Base-by-base conservation (phyloP, 169 alveolate genomes). In the Eimeria sp. region DNA sequence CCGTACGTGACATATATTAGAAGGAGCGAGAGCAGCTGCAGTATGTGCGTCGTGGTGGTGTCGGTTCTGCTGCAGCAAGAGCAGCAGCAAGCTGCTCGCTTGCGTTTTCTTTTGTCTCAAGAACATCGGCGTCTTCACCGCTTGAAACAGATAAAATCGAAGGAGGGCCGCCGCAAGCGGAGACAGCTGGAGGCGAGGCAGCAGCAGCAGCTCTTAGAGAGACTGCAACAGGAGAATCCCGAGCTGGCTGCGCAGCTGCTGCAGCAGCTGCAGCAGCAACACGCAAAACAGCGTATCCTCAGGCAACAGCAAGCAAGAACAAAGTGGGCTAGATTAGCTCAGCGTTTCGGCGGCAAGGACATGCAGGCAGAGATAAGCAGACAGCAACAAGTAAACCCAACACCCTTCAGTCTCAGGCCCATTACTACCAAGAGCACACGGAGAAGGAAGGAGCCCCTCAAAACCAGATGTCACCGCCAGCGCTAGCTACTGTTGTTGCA, bases 361-460 rank as follows among this genome's bases (percentile, higher is more conserved):
- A 76, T 76, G 20, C 61, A 76, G 61, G 61, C 87, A 43, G 87
- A 76, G 30, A 76, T 76, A 10, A 76, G 58, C 61, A 76, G 99
- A 99, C 99, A 98, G 98, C 73, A 97, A 98, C 47, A 25, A 6
- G 47, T 25, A 70, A 61, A 3, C 63, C 11, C 18, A 3, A 54
- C 0, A 54, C 11, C 63, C 63, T 16, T 54, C 11, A 54, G 18
- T 16, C 63, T 16, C 18, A 54, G 18, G 63, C 63, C 63, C 63
- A 0, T 11, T 11, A 54, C 63, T 16, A 9, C 18, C 11, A 54
- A 54, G 22, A 54, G 63, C 18, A 54, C 63, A 3, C 18, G 18
- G 18, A 54, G 63, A 54, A 54, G 63, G 63, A 54, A 16, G 63
- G 11, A 9, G 11, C 22, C 0, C 18, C 11, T 54, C 63, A 11